These are phyloP conservation scores for Luvunga scandens DNA, from an alignment of 345 rosid species.

Conservation along the genomic window DNA sequence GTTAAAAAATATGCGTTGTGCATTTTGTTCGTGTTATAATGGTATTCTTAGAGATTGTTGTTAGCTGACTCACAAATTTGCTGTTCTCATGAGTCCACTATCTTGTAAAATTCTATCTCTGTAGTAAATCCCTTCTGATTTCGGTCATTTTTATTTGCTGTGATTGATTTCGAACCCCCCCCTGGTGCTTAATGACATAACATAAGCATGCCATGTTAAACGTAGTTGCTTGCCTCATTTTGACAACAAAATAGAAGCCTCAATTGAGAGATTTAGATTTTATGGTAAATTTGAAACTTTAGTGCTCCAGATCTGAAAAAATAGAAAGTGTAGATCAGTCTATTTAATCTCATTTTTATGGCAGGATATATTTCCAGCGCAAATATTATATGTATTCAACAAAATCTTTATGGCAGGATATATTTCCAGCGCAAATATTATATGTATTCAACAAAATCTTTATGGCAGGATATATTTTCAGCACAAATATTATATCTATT, in stretches of 20 bases:
- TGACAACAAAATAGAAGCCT: conserved; percentile 12
- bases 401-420: too few species aligned
- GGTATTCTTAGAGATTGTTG: conserved; percentile 5
- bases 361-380: too few species aligned
- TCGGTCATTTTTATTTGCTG: not conserved
- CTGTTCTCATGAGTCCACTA: not conserved
- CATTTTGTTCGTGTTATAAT: not conserved
- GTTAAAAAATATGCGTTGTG: not conserved
- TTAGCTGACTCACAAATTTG: not conserved
- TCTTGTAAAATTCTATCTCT: not conserved
- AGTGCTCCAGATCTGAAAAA: too few species aligned
- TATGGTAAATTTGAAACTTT: too few species aligned
- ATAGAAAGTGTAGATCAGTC: too few species aligned
- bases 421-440: too few species aligned
- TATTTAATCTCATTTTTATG: too few species aligned
- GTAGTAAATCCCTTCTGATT: not conserved
- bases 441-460: too few species aligned
- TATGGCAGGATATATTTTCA: too few species aligned
- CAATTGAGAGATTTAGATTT: not conserved
- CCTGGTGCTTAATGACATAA: not conserved
- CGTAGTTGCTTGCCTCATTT: conserved; percentile 1
- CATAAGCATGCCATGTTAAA: conserved; percentile 5
- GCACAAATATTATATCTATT: too few species aligned
- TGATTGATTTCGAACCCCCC: too few species aligned
- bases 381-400: too few species aligned